These are phyloP conservation scores for Daldinia vernicosa DNA, from an alignment of 495 filamentous ascomycete species.

Conservation along the genomic window DNA sequence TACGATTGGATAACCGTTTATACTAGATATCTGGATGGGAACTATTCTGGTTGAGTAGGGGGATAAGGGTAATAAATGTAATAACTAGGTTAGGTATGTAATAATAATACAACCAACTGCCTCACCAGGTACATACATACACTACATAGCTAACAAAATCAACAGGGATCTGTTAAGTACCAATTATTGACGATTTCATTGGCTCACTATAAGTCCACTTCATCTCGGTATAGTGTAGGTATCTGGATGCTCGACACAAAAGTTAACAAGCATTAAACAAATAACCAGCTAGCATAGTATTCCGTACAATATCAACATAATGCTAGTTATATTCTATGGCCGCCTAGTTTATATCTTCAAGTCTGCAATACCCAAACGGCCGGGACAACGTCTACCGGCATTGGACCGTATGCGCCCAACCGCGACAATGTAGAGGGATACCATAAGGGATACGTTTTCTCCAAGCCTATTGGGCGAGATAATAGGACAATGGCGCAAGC, in stretches of 20 bases:
- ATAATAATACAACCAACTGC: too few species aligned
- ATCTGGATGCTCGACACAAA: not conserved
- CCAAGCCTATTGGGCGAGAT: conserved; percentile 16
- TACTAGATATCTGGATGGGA: not conserved
- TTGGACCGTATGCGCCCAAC: not conserved
- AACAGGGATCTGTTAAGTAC: not conserved
- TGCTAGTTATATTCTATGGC: not conserved
- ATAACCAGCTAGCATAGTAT: not conserved
- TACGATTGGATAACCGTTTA: conserved; percentile 25
- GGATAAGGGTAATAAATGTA: too few species aligned
- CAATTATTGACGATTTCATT: not conserved
- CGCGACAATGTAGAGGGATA: conserved; percentile 5
- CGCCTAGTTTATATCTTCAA: not conserved
- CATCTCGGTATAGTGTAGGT: too few species aligned
- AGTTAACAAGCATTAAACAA: not conserved
- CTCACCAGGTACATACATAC: too few species aligned
- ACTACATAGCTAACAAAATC: not conserved
- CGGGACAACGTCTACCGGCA: not conserved
- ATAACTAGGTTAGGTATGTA: not conserved
- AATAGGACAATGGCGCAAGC: conserved; percentile 7
- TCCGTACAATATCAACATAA: not conserved
- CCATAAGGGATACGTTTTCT: conserved; percentile 16
- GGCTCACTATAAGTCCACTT: not conserved
- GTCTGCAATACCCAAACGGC: not conserved
- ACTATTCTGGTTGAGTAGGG: not conserved